Percentiles rank a stretch among this genome's conserved stretches.
Conservation (phyloP, 805 yeast genomes). For the Sungouiella thailandica region DNA sequence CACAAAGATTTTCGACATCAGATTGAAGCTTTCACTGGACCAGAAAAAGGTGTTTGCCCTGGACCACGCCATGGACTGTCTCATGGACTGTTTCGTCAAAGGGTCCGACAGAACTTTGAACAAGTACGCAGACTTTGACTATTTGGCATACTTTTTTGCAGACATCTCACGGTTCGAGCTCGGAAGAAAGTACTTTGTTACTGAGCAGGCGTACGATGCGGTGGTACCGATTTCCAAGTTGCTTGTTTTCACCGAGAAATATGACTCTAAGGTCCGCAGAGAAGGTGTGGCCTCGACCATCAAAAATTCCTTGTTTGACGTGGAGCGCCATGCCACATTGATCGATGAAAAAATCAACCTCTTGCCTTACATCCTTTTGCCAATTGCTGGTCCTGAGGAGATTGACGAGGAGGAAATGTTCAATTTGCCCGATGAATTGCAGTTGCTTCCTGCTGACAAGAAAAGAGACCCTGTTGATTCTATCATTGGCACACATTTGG, state of each 20-base stretch:
- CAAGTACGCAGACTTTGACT: constrained; percentile 71
- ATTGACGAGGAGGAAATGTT: constrained; percentile 81
- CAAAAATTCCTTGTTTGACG: constrained; percentile 82
- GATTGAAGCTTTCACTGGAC: constrained; percentile 29
- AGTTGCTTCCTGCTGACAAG: constrained; percentile 70
- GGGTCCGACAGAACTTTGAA: constrained; percentile 72
- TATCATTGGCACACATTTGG: constrained; percentile 68
- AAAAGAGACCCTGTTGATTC: constrained; percentile 66
- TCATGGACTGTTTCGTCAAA: constrained; percentile 85
- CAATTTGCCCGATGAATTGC: constrained; percentile 84
- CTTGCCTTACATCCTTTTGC: constrained; percentile 76
- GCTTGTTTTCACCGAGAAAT: constrained; percentile 76
- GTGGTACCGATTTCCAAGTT: constrained; percentile 80
- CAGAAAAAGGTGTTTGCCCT: constrained; percentile 50
- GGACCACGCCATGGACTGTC: constrained; percentile 60
- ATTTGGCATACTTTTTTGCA: constrained; percentile 82
- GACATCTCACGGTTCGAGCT: constrained; percentile 73
- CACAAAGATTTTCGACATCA: constrained; percentile 43
- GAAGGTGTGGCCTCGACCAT: constrained; percentile 92
- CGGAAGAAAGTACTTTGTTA: constrained; percentile 76
- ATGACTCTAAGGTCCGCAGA: constrained; percentile 73
- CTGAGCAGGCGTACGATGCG: constrained; percentile 65
- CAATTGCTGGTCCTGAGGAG: constrained; percentile 73
- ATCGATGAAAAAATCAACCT: constrained; percentile 65
- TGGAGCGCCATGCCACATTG: constrained; percentile 57